Evolutionary conservation across 768 basidiomycete genomes (phyloP), one percentile per base, ranked within the genome.

Genomic region (Suillus fuscotomentosus): DNA sequence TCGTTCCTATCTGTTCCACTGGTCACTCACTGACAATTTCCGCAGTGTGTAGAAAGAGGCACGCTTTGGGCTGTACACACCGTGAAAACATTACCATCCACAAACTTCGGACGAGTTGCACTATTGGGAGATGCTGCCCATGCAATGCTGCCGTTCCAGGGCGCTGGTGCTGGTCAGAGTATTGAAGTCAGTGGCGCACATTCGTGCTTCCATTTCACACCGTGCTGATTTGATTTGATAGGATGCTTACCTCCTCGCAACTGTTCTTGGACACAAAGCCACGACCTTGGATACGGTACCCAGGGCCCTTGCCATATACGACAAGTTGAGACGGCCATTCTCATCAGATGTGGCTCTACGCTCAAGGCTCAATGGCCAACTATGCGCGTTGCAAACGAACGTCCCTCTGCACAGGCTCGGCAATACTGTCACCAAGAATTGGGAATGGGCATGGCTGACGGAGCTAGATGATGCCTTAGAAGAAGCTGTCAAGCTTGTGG

Each of bases 41-140:
- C 43, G 31, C 60, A 89, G 88, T 85, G 85, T 66, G 78, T 84
- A 24, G 82, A 84, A 4, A 79, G 76, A 54, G 80, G 84, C 2
- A 74, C 80, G 27, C 76, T 84, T 43, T 91, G 90, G 90, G 87
- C 86, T 0, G 82, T 92, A 38, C 86, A 90, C 69, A 82, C 79
- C 5, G 76, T 86, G 3, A 79, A 78, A 60, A 83, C 86, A 7
- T 72, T 91, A 24, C 76, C 77, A 0, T 77, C 84, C 9, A 84
- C 81, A 61, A 80, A 82, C 2, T 79, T 79, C n/a, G 86, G 84
- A 20, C 75, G 82, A 11, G 86, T 88, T 76, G 79, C 76, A 70
- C 64, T 83, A 15, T 55, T 83, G 9, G 81, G 82, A 0, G 81
- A 83, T 66, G 79, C 82, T 69, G 79, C 79, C 22, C 76, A 78